Evolutionary conservation across 2,329 filamentous ascomycete genomes (phyloP).

Genomic region (Cadophora malorum): DNA sequence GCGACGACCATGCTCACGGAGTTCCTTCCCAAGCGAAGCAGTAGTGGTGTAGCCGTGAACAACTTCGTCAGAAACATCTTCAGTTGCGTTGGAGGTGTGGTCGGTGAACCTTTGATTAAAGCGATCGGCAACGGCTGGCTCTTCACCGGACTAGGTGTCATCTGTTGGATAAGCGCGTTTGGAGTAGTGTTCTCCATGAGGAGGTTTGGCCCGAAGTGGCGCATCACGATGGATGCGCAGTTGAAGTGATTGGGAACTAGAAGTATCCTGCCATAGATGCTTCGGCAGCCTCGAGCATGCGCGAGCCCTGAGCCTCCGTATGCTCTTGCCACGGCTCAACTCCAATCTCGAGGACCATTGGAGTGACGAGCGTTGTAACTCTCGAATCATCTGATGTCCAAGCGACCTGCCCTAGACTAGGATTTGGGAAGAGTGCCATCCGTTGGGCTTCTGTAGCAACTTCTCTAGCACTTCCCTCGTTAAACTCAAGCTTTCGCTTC

Average conservation of each 20-base stretch:
- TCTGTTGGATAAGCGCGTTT: conserved; percentile 63
- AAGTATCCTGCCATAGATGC: neutral
- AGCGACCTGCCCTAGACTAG: neutral
- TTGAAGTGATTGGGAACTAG: conserved; percentile 26
- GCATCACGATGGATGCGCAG: conserved; percentile 62
- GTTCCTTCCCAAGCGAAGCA: conserved; percentile 76
- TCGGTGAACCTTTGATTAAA: conserved; percentile 72
- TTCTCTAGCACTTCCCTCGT: conserved; percentile 25
- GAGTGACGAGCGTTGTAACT: conserved; percentile 21
- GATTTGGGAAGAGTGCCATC: conserved; percentile 20
- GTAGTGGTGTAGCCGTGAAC: conserved; percentile 78
- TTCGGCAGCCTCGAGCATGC: neutral
- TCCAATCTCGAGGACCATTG: conserved; percentile 9
- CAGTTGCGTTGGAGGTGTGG: conserved; percentile 71
- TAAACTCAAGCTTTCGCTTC: conserved; percentile 33
- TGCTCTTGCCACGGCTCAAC: conserved; percentile 5
- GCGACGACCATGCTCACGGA: conserved; percentile 83
- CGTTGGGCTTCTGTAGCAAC: conserved; percentile 27
- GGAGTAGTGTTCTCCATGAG: conserved; percentile 66
- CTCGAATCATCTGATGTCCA: conserved; percentile 28
- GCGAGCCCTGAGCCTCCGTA: neutral
- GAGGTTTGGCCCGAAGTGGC: conserved; percentile 67
- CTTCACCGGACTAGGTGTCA: conserved; percentile 65
- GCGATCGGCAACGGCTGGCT: conserved; percentile 79
- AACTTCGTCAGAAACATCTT: conserved; percentile 84